Conservation (phyloP, 345 rosid species). For the Citrus trifoliata region DNA sequence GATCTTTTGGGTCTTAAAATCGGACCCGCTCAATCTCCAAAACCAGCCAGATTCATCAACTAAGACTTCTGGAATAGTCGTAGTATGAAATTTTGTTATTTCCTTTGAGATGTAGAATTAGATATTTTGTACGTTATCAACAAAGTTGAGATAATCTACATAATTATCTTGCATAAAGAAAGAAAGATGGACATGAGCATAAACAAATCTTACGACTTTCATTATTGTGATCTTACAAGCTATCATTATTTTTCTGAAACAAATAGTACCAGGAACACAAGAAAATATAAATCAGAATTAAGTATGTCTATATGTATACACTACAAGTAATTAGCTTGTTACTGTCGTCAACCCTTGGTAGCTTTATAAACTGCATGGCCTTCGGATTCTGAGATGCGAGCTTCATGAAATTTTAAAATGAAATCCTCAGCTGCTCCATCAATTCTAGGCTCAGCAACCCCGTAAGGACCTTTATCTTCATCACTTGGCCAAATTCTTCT, state of each 20-base stretch:
- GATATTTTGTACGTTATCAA: too few relatives aligned
- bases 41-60: not conserved
- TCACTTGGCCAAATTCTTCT: constrained; percentile 34
- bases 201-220: not conserved
- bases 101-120: too few relatives aligned
- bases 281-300: too few relatives aligned
- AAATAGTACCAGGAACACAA: not conserved
- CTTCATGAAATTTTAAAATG: constrained; percentile 50
- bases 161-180: not conserved
- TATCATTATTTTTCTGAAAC: not conserved
- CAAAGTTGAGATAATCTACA: not conserved
- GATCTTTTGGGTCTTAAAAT: constrained; percentile 17
- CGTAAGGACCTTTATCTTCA: constrained; percentile 27
- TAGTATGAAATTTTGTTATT: not conserved
- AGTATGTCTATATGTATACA: too few relatives aligned
- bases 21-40: constrained; percentile 13
- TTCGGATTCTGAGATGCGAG: constrained; percentile 25
- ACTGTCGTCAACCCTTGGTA: not conserved
- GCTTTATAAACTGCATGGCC: constrained; percentile 25
- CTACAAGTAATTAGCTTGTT: not conserved
- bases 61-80: constrained; percentile 6
- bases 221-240: constrained; percentile 4
- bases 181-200: not conserved
- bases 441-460: constrained; percentile 45
- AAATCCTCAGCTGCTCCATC: constrained; percentile 40